Base-by-base conservation (phyloP, 345 rosid genomes). In the Anastatica hierochuntica region DNA sequence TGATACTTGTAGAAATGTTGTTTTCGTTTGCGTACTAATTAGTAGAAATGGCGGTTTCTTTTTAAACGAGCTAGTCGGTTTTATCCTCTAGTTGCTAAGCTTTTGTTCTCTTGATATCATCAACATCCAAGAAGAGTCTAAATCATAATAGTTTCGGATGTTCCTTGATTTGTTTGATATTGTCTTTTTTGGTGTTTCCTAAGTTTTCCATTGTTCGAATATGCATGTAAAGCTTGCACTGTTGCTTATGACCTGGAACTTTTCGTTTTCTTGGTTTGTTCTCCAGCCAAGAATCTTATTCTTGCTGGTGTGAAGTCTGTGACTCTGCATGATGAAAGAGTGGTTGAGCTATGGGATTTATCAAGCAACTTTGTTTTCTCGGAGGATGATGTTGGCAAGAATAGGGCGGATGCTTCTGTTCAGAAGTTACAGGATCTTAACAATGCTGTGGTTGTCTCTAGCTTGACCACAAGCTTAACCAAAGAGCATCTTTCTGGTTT, bases 261-360 rank as follows among this genome's bases (percentile, higher is more conserved):
- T 44, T 37, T 17, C 4, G n/a, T 1, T 26, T 13, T 5, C 4
- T 13, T 4, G 47, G 11, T 33, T 24, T 19, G 34, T n/a, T 17
- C 20, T 72, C 72, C 83, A 94, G 99, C 99, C 8, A 94, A 94
- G 77, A 94, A 94, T 69, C 95, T 94, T 20, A 70, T 88, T 53
- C 94, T 94, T 41, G 97, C 97, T 47, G 99, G 99, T 48, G 99
- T 88, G 42, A 94, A 94, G 85, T 94, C 97, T 35, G 92, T 94
- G 56, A 83, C 97, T 9, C 65, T 94, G 77, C 99, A 94, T 41
- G 99, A 94, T 68, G 94, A 85, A 66, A 81, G 79, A 14, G 63
- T 34, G 7, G 90, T 88, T 26, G 94, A 88, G 74, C 66, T 80
- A 49, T 94, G 97, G 99, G 99, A 94, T 72, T 68, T 94, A 71